Conservation (phyloP, 2,329 filamentous ascomycete genomes). For the Tolypocladium pustulatum region DNA sequence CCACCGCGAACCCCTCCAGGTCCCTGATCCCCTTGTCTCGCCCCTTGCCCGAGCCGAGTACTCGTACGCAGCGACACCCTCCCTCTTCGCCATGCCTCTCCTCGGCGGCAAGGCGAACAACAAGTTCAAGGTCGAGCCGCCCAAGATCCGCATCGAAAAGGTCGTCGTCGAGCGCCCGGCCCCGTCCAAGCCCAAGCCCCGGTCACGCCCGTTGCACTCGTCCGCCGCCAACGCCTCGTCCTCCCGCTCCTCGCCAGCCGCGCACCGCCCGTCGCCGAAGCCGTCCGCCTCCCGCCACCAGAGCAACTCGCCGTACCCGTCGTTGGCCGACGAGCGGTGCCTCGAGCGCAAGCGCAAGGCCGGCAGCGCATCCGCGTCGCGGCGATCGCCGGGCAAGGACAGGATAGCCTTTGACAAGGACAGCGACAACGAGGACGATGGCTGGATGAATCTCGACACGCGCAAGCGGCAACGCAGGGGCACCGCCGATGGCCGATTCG, state of each 20-base stretch:
- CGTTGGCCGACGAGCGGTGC: conserved; percentile 26
- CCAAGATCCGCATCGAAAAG: conserved; percentile 41
- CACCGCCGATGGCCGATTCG: conserved; percentile 26
- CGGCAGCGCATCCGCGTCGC: conserved; percentile 16
- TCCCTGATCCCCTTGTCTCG: neutral
- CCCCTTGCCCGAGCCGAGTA: neutral
- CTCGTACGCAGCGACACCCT: neutral
- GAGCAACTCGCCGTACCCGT: conserved; percentile 31
- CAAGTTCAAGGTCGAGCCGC: conserved; percentile 41
- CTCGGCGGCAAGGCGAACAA: conserved; percentile 28
- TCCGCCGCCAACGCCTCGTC: conserved; percentile 7
- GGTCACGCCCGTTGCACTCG: conserved; percentile 16
- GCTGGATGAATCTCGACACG: conserved; percentile 37
- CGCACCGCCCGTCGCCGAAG: conserved; percentile 30
- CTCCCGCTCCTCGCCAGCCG: conserved; percentile 21
- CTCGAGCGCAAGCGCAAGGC: conserved; percentile 39
- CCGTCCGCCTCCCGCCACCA: conserved; percentile 23
- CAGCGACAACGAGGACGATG: conserved; percentile 40
- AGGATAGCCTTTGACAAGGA: conserved; percentile 40
- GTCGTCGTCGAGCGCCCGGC: conserved; percentile 31
- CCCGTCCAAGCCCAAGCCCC: conserved; percentile 22
- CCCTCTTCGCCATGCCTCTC: conserved; percentile 22
- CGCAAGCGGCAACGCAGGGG: conserved; percentile 37
- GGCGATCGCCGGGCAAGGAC: conserved; percentile 36
- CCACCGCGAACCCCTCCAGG: neutral